phyloP scores from a whole-genome alignment of 2,329 filamentous ascomycete genomes.

The Gaeumannomyces sp. region DNA sequence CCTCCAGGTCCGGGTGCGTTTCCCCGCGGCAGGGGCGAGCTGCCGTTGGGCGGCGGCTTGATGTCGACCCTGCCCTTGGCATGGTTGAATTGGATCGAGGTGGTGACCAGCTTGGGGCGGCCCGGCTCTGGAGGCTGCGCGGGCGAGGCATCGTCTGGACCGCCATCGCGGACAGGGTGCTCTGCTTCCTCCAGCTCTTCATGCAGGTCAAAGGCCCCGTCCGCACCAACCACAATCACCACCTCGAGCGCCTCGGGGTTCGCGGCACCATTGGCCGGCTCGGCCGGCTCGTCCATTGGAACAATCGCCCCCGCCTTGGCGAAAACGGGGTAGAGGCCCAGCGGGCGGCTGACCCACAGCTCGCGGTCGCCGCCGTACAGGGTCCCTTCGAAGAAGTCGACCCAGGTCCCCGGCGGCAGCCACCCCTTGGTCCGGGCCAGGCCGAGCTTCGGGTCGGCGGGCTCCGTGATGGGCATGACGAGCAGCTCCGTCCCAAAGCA shows the following conservation, averaged over 20 bases:
- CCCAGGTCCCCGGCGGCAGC: constrained; percentile 47
- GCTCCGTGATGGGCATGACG: constrained; percentile 49
- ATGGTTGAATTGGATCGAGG: background rate
- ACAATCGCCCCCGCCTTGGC: constrained; percentile 52
- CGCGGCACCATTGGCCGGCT: constrained; percentile 38
- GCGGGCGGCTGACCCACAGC: constrained; percentile 42
- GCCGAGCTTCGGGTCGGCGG: constrained; percentile 38
- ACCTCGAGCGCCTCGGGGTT: constrained; percentile 44
- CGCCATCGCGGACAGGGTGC: too few relatives aligned
- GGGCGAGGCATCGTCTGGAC: too few relatives aligned
- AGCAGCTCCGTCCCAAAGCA: constrained; percentile 52
- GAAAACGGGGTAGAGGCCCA: constrained; percentile 47
- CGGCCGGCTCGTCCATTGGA: constrained; percentile 40
- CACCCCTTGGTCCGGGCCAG: constrained; percentile 45
- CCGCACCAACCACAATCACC: constrained; percentile 38
- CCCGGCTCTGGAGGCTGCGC: background rate
- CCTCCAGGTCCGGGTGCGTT: background rate
- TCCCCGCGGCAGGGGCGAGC: too few relatives aligned
- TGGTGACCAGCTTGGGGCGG: too few relatives aligned
- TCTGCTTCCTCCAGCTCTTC: constrained; percentile 32
- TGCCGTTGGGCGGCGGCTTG: too few relatives aligned
- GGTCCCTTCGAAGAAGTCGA: constrained; percentile 52
- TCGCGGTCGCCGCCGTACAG: constrained; percentile 52
- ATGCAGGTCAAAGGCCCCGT: constrained; percentile 41
- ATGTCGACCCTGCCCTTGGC: background rate